A percentile compares a stretch with the other conserved stretches of the same genome.
Evolutionary conservation across 345 rosid species (phyloP).

Genomic region (Isatis tinctoria): DNA sequence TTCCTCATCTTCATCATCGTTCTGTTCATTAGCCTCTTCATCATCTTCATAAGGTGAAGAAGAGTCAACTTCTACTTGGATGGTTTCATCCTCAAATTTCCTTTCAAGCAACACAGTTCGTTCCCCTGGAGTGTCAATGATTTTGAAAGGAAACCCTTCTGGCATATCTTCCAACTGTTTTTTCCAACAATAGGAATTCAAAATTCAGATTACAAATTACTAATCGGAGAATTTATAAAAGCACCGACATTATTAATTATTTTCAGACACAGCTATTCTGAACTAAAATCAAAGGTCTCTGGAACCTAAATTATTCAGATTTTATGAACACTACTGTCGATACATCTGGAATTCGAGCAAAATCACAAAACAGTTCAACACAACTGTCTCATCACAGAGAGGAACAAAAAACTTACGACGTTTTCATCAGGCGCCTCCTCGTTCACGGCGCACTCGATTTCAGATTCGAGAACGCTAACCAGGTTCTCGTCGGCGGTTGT

Average conservation of each 20-base stretch:
- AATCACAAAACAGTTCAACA: background rate
- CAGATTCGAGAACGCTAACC: constrained; percentile 40
- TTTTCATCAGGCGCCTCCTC: constrained; percentile 21
- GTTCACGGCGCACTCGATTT: constrained; percentile 48
- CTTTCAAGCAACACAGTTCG: constrained; percentile 43
- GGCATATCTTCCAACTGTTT: constrained; percentile 36
- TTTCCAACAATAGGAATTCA: background rate
- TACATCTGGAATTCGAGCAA: background rate
- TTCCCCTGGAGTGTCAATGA: constrained; percentile 56
- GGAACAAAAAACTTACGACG: constrained; percentile 14
- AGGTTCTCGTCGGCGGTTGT: constrained; percentile 40
- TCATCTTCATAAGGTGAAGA: constrained; percentile 9
- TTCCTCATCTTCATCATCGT: constrained; percentile 21
- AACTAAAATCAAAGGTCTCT: background rate
- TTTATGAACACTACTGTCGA: background rate
- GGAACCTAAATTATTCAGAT: background rate
- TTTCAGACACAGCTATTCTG: background rate
- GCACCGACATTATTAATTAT: background rate
- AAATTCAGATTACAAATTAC: constrained; percentile 6
- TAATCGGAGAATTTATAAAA: background rate
- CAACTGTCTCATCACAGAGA: background rate
- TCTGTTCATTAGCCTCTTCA: constrained; percentile 25
- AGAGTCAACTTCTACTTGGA: constrained; percentile 53
- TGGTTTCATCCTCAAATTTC: constrained; percentile 40
- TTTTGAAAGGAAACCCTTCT: constrained; percentile 48